Evolutionary conservation across 805 yeast species (phyloP), one percentile per base, ranked within the genome.

Genomic region (Gaillardinia entomophila): DNA sequence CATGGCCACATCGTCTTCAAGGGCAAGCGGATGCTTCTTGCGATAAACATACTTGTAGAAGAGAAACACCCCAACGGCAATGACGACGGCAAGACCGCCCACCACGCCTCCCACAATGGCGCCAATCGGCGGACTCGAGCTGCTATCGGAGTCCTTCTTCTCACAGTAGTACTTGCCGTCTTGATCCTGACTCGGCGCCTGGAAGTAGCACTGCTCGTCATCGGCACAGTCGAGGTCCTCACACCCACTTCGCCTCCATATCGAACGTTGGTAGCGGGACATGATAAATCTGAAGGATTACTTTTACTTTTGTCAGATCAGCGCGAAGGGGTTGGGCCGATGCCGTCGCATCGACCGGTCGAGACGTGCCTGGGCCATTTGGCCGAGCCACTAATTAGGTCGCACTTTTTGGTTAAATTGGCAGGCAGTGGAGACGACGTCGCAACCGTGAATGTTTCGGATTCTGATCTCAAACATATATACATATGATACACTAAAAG

Each of bases 101-200:
- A 77, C 71, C 1, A 79, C 78, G 16, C 88, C 89, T 15, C 88
- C 90, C 0, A 80, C 83, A 14, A 81, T 70, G 5, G 79, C 85
- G 4, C 86, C 66, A 50, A 7, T 41, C 11, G 57, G 51, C 2
- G 49, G 26, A 22, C 38, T 16, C n/a, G 28, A 33, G 10, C 34
- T 28, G n/a, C 36, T 17, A 14, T 31, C 7, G 11, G 28, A 25
- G 8, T 35, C 47, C 6, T 32, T 29, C 2, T 46, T 29, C 8
- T 40, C 43, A 42, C 66, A 60, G 40, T 66, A 67, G 1, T 75
- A 68, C 5, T 53, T 50, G 0, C 89, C 75, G 51, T 90, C 82
- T 30, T 60, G 35, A 2, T 53, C 33, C 49, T 89, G 82, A 1
- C 85, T 67, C 41, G 71, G 77, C 1, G 73, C 57, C 0, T 82